Evolutionary conservation across 148 eudicot species (phyloP).

Genomic region (Pouteria glomerata): DNA sequence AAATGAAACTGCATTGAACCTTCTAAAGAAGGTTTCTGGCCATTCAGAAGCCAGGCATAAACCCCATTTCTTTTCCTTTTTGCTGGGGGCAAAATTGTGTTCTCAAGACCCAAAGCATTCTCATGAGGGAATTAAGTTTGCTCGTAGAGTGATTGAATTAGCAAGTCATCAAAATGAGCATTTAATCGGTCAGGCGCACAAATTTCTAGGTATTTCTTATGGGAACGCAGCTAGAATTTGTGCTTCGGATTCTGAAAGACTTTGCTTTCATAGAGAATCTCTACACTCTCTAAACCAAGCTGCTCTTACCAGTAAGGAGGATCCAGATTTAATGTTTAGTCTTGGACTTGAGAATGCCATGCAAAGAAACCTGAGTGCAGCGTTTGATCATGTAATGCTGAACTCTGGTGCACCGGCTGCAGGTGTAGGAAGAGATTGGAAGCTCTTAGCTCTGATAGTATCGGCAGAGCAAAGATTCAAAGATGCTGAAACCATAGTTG

Average conservation of each 20-base stretch:
- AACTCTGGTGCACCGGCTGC: constrained; percentile 60
- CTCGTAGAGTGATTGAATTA: constrained; percentile 39
- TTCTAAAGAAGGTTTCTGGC: constrained; percentile 54
- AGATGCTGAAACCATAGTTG: constrained; percentile 82
- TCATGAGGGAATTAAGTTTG: constrained; percentile 59
- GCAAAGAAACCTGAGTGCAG: constrained; percentile 63
- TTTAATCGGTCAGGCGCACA: constrained; percentile 53
- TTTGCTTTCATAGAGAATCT: constrained; percentile 43
- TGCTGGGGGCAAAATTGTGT: constrained; percentile 84
- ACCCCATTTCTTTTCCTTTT: constrained; percentile 58
- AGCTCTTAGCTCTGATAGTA: constrained; percentile 57
- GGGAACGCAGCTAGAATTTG: constrained; percentile 69
- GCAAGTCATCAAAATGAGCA: constrained; percentile 46
- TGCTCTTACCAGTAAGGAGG: constrained; percentile 28
- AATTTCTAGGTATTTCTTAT: constrained; percentile 70
- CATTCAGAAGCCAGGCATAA: constrained; percentile 47
- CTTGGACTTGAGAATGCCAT: constrained; percentile 68
- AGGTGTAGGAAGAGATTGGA: constrained; percentile 60
- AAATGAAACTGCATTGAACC: constrained; percentile 51
- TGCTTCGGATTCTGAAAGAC: constrained; percentile 48
- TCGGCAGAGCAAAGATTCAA: constrained; percentile 70
- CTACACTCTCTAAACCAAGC: constrained; percentile 42
- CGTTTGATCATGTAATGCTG: constrained; percentile 54
- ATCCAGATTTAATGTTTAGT: constrained; percentile 52
- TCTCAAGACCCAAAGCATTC: constrained; percentile 48